A percentile compares a stretch with the other conserved stretches of the same genome.
Evolutionary conservation across 1,284 basidiomycete genomes (phyloP).

Genomic region (Puccinia brachypodii): DNA sequence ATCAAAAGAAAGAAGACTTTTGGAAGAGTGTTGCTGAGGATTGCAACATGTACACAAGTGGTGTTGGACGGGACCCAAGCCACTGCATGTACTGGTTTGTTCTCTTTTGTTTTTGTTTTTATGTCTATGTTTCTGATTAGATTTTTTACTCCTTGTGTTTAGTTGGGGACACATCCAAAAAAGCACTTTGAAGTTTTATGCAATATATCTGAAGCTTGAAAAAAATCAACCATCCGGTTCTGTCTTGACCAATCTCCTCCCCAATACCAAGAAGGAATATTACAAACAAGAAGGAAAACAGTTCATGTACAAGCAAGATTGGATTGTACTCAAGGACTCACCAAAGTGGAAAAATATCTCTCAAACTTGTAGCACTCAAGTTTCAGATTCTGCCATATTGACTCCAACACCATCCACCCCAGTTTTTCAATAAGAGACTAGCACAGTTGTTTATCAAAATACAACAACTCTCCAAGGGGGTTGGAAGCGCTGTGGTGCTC

Average conservation of each 20-base stretch:
- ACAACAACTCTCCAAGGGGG: too few relatives aligned
- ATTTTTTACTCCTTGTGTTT: neutral
- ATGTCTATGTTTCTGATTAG: neutral
- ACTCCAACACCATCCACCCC: too few relatives aligned
- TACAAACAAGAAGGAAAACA: neutral
- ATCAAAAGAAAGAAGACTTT: neutral
- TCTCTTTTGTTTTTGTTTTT: neutral
- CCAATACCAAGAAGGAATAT: neutral
- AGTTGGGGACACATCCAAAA: neutral
- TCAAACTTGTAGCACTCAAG: neutral
- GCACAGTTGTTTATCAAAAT: too few relatives aligned
- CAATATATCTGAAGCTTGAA: neutral
- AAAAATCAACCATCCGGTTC: neutral
- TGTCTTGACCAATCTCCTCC: neutral
- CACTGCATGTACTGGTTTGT: neutral
- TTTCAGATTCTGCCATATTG: too few relatives aligned
- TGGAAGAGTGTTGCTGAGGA: neutral
- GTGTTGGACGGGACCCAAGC: neutral
- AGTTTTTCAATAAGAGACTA: too few relatives aligned
- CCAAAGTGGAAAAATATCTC: neutral
- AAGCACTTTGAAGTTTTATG: neutral
- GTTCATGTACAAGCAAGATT: neutral
- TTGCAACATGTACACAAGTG: neutral
- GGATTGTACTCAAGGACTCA: neutral
- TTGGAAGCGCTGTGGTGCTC: too few relatives aligned